Conservation (phyloP, 441 rosid genomes). For the Adansonia rubrostipa region DNA sequence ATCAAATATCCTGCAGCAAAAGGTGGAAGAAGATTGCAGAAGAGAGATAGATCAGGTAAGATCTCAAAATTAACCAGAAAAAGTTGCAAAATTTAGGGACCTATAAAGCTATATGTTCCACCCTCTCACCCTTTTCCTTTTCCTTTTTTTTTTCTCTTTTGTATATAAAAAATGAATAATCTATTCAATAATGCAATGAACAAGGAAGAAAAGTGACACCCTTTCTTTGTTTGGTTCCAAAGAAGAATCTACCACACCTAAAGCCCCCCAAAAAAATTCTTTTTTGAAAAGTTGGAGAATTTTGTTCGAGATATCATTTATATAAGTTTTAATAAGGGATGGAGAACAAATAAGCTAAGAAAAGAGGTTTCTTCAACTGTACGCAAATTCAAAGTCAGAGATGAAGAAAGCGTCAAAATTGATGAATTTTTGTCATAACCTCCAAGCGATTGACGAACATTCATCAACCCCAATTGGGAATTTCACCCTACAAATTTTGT, state of each 20-base stretch:
- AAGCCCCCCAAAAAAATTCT: background rate
- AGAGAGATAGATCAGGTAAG: constrained; percentile 58
- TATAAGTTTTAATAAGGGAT: constrained; percentile 21
- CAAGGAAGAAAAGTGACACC: constrained; percentile 30
- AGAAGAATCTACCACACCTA: constrained; percentile 33
- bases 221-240: constrained; percentile 35
- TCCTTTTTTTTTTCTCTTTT: background rate
- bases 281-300: constrained; percentile 21
- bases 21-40: constrained; percentile 38
- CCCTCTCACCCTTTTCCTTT: constrained; percentile 16
- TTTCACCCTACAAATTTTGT: constrained; percentile 11
- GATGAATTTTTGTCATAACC: constrained; percentile 22
- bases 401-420: constrained; percentile 17
- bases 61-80: constrained; percentile 45
- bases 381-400: constrained; percentile 61
- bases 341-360: constrained; percentile 36
- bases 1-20: constrained; percentile 36
- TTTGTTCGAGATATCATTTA: constrained; percentile 9
- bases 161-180: constrained; percentile 18
- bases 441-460: constrained; percentile 34
- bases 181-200: constrained; percentile 22
- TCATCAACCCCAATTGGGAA: constrained; percentile 39
- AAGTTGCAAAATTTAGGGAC: constrained; percentile 28
- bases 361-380: constrained; percentile 40
- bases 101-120: constrained; percentile 23